Evolutionary conservation across 2,329 filamentous ascomycete species (phyloP), one percentile per base, ranked within the genome.

Genomic region (Neophaeococcomyces aloes): DNA sequence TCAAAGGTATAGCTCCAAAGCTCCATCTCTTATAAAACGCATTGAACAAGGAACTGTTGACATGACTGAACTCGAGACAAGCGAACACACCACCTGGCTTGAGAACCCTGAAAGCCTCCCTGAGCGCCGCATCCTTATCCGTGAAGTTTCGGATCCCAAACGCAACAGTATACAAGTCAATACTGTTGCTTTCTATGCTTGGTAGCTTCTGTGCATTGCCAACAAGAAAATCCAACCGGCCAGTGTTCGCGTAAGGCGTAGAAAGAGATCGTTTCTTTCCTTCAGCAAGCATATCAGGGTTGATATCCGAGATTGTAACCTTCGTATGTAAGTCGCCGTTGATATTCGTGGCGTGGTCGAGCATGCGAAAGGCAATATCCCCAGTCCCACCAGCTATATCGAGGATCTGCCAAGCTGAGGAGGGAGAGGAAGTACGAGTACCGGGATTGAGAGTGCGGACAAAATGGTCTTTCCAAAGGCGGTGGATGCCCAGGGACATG

Each of bases 111-210:
- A 81, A 80, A 0, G 91, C 91, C 61, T 96, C 88, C 29, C 72
- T 68, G 45, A 98, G 67, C 0, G 89, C 93, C 0, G 76, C 75
- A 37, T 84, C 80, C 60, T 95, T 94, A 66, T 94, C 80, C 44
- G 86, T 91, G 67, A 98, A 98, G 66, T 98, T 98, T 40, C 91
- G 77, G 61, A 98, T 96, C 25, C 91, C 91, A 59, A 98, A 98
- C 0, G 89, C 87, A 2, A 98, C 91, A 0, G 91, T 98, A 69
- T 98, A 98, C 4, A 98, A 73, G 62, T 98, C 91, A 44, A 96
- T 72, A n/a, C 75, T 83, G 58, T 74, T 72, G 56, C 77, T 71
- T 2, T 80, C 72, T 44, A 95, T 75, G 14, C 65, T 64, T 2
- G 67, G 55, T 23, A 96, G 75, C 38, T 77, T 68, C 59, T 95